Percentiles rank a stretch among this genome's conserved stretches.
phyloP scores from a whole-genome alignment of 78 protist genomes.

The Mastigamoeba balamuthi region DNA sequence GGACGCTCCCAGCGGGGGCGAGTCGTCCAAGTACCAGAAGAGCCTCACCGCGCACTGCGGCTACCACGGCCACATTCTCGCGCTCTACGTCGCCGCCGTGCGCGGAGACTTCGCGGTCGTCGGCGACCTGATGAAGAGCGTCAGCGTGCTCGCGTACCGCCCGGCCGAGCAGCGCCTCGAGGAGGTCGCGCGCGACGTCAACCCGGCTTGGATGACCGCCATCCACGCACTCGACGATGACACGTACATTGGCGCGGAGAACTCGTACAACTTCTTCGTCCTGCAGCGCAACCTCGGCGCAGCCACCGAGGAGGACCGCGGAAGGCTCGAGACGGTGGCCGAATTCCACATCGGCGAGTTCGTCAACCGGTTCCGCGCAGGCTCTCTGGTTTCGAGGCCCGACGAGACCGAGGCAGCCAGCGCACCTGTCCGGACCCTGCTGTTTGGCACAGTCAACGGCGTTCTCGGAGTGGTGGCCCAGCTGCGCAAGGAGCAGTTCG shows the following conservation, averaged over 20 bases:
- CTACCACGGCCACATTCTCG: conserved; percentile 61
- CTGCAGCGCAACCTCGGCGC: conserved; percentile 39
- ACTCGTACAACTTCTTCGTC: conserved; percentile 30
- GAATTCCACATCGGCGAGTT: conserved; percentile 72
- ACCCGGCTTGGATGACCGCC: conserved; percentile 58
- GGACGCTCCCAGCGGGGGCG: not conserved
- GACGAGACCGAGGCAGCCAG: conserved; percentile 14
- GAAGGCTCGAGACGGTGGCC: conserved; percentile 46
- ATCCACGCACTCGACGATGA: conserved; percentile 67
- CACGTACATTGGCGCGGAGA: conserved; percentile 67
- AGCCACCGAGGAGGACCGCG: conserved; percentile 63
- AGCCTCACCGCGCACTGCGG: conserved; percentile 16
- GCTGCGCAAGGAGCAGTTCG: conserved; percentile 34
- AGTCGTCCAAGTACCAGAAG: not conserved
- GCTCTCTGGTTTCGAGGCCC: conserved; percentile 26
- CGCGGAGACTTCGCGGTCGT: conserved; percentile 78
- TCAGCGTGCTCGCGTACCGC: conserved; percentile 45
- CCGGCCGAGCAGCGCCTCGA: not conserved
- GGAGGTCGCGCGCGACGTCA: conserved; percentile 42
- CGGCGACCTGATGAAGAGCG: conserved; percentile 78
- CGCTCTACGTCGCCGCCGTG: conserved; percentile 9
- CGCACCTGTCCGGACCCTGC: conserved; percentile 18
- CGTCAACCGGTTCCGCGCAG: conserved; percentile 41
- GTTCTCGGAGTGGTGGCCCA: conserved; percentile 62
- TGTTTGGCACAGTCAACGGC: conserved; percentile 67